Percentiles rank a stretch among this genome's conserved stretches.
These are phyloP conservation scores for Gymnopilus junonius DNA, from an alignment of 768 basidiomycete species.

Conservation along the genomic window DNA sequence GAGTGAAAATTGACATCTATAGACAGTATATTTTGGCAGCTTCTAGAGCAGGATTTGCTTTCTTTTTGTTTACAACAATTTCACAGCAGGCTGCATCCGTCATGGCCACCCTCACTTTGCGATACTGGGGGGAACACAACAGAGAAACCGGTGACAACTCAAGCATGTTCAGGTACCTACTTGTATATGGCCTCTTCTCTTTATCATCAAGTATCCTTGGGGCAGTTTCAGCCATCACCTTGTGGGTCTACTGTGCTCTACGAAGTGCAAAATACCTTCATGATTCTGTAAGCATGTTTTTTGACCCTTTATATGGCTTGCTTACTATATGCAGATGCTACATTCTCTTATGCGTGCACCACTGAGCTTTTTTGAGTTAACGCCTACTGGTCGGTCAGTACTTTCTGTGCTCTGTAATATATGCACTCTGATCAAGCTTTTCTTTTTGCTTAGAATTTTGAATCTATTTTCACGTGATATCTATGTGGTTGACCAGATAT, in stretches of 20 bases:
- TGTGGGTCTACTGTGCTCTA: constrained; percentile 81
- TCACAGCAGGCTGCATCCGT: constrained; percentile 65
- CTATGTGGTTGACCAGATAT: constrained; percentile 83
- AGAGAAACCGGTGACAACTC: constrained; percentile 57
- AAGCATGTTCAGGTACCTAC: constrained; percentile 61
- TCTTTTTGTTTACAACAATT: constrained; percentile 62
- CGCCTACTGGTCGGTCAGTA: constrained; percentile 78
- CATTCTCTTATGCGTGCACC: constrained; percentile 81
- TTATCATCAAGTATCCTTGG: constrained; percentile 58
- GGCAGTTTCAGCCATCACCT: constrained; percentile 59
- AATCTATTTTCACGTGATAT: constrained; percentile 92
- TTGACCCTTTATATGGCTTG: neutral
- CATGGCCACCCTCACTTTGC: constrained; percentile 65
- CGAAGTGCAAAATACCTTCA: constrained; percentile 78
- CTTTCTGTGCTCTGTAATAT: neutral
- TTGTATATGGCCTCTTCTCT: constrained; percentile 72
- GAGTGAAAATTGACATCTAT: constrained; percentile 81
- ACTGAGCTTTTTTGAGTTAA: constrained; percentile 87
- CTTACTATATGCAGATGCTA: constrained; percentile 60
- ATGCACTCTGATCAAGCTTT: constrained; percentile 1
- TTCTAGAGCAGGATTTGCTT: constrained; percentile 68
- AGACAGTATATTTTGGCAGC: constrained; percentile 78
- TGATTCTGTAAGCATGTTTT: constrained; percentile 57
- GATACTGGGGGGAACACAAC: constrained; percentile 85
- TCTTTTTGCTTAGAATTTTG: constrained; percentile 58